Percentiles rank a stretch among this genome's conserved stretches.
phyloP scores from a whole-genome alignment of 306 rosid species.

The Vigna unguiculata region DNA sequence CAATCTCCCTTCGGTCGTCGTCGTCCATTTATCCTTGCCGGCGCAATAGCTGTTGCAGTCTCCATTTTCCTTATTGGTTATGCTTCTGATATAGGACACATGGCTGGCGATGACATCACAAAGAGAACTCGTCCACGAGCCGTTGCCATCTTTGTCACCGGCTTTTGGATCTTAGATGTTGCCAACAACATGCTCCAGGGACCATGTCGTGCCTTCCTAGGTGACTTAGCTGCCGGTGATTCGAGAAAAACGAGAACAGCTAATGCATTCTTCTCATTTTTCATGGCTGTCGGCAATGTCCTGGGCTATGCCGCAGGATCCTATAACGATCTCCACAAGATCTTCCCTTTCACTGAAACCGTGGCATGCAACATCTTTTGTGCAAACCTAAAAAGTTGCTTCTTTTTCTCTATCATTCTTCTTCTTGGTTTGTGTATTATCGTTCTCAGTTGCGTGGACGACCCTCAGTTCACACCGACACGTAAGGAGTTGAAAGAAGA shows the following conservation, averaged over 20 bases:
- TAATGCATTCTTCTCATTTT: constrained; percentile 61
- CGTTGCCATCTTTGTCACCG: constrained; percentile 55
- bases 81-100: constrained; percentile 72
- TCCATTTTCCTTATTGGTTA: constrained; percentile 73
- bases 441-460: constrained; percentile 51
- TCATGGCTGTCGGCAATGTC: constrained; percentile 77
- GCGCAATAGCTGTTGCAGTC: constrained; percentile 40
- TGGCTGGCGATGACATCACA: constrained; percentile 41
- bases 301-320: constrained; percentile 74
- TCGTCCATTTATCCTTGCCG: constrained; percentile 62
- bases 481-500: accelerated
- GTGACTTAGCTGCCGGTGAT: constrained; percentile 56
- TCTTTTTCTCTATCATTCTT: constrained; percentile 59
- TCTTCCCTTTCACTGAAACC: constrained; percentile 65
- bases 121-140: constrained; percentile 46
- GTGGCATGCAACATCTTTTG: constrained; percentile 67
- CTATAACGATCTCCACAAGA: constrained; percentile 33
- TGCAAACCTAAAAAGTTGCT: constrained; percentile 74
- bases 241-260: constrained; percentile 46
- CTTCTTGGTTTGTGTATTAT: not conserved
- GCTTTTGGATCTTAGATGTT: constrained; percentile 73
- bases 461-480: not conserved
- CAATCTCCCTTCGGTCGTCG: constrained; percentile 76
- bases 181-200: constrained; percentile 81
- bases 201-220: constrained; percentile 68